Conservation (phyloP, 805 yeast species). For the Yamadazyma olivae region DNA sequence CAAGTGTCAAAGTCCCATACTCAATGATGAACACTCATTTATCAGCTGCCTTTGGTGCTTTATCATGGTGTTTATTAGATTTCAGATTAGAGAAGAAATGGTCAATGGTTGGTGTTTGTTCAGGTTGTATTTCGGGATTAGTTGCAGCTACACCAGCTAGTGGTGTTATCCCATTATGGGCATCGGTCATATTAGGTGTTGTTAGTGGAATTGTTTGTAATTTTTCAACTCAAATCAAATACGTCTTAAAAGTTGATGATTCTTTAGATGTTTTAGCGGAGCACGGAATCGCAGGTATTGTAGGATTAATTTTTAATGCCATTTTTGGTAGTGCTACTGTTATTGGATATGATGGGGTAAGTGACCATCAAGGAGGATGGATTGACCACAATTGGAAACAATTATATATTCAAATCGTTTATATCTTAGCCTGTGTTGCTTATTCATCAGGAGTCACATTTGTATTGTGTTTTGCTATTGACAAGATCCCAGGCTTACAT, state of each 20-base stretch:
- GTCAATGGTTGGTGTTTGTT: slow-evolving; percentile 93
- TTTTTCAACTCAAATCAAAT: slow-evolving; percentile 84
- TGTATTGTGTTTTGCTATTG: slow-evolving; percentile 66
- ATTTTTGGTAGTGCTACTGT: slow-evolving; percentile 85
- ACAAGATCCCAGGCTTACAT: slow-evolving; percentile 77
- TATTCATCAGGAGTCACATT: slow-evolving; percentile 77
- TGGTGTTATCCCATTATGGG: slow-evolving; percentile 90
- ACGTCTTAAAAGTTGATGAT: slow-evolving; percentile 80
- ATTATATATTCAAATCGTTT: slow-evolving; percentile 85
- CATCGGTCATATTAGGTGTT: slow-evolving; percentile 80
- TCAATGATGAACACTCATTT: slow-evolving; percentile 91
- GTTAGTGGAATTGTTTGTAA: slow-evolving; percentile 83
- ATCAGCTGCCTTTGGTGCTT: slow-evolving; percentile 86
- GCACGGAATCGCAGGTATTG: slow-evolving; percentile 95
- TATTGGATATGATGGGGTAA: slow-evolving; percentile 84
- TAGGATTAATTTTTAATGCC: slow-evolving; percentile 87
- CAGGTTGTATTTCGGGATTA: slow-evolving; percentile 92
- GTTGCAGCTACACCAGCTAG: slow-evolving; percentile 97
- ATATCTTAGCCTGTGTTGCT: slow-evolving; percentile 69
- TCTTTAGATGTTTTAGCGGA: slow-evolving; percentile 95
- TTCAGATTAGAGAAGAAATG: slow-evolving; percentile 84
- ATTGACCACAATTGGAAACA: slow-evolving; percentile 86
- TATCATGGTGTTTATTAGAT: slow-evolving; percentile 90
- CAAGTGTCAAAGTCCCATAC: slow-evolving; percentile 79
- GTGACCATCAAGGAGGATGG: slow-evolving; percentile 91